phyloP scores from a whole-genome alignment of 2,329 filamentous ascomycete species.

The Lachnum nothofagi region DNA sequence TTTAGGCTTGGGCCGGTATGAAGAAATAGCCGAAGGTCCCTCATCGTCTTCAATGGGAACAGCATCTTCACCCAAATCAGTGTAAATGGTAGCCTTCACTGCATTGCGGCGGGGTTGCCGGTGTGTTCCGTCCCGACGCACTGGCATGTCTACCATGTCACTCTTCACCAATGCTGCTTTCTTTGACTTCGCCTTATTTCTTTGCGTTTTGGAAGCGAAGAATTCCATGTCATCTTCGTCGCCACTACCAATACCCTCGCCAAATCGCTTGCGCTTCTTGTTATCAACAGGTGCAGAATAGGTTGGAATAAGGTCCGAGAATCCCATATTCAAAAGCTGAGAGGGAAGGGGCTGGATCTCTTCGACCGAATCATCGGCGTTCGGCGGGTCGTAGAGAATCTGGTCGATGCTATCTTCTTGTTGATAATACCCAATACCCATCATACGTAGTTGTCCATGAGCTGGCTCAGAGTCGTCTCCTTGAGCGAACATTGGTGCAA shows the following conservation, averaged over 20 bases:
- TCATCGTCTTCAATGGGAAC: slow-evolving; percentile 24
- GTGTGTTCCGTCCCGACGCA: slow-evolving; percentile 10
- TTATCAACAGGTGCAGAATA: slow-evolving; percentile 10
- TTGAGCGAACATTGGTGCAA: slow-evolving; percentile 15
- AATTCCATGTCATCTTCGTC: slow-evolving; percentile 26
- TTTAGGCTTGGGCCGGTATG: slow-evolving; percentile 1
- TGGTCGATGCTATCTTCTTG: slow-evolving; percentile 26
- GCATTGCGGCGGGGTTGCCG: slow-evolving; percentile 20
- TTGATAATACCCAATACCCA: slow-evolving; percentile 31
- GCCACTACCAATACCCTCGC: slow-evolving; percentile 12
- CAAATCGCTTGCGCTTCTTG: slow-evolving; percentile 23
- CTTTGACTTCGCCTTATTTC: slow-evolving; percentile 17
- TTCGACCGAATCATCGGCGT: slow-evolving; percentile 12
- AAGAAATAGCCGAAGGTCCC: slow-evolving; percentile 7
- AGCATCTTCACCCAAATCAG: slow-evolving; percentile 25
- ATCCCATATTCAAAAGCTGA: slow-evolving; percentile 20
- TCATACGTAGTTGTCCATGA: slow-evolving; percentile 24
- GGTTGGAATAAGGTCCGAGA: slow-evolving; percentile 24
- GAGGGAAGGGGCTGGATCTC: slow-evolving; percentile 7
- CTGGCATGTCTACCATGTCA: neutral
- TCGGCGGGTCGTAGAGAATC: slow-evolving; percentile 30
- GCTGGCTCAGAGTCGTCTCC: slow-evolving; percentile 19
- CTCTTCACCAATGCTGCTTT: slow-evolving; percentile 3
- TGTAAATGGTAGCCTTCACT: slow-evolving; percentile 20
- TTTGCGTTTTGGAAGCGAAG: slow-evolving; percentile 26